Evolutionary conservation across 768 basidiomycete genomes (phyloP).

Genomic region (Macrolepiota dolichaula): DNA sequence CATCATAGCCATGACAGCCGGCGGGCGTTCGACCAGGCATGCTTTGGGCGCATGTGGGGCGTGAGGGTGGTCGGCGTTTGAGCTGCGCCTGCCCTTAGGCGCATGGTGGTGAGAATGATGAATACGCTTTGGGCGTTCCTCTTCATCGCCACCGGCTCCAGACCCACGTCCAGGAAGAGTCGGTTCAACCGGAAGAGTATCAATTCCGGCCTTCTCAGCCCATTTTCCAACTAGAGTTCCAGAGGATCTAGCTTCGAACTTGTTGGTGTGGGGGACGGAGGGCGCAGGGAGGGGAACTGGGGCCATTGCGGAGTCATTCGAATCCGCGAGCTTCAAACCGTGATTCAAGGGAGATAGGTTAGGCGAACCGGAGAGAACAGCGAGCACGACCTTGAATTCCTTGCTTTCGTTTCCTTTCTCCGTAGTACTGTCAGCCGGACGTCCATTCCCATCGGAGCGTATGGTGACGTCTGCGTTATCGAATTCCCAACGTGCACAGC

Average conservation of each 20-base stretch:
- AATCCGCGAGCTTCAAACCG: constrained; percentile 26
- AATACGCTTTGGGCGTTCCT: constrained; percentile 25
- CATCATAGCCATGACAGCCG: constrained; percentile 82
- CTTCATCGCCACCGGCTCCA: constrained; percentile 25
- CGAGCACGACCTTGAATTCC: constrained; percentile 56
- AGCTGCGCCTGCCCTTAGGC: constrained; percentile 22
- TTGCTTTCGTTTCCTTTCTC: constrained; percentile 8
- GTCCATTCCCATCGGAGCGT: not conserved
- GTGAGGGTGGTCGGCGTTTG: constrained; percentile 16
- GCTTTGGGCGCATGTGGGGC: constrained; percentile 13
- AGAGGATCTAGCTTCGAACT: constrained; percentile 61
- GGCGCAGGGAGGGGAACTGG: constrained; percentile 70
- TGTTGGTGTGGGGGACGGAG: constrained; percentile 43
- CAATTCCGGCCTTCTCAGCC: constrained; percentile 62
- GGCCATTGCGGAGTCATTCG: constrained; percentile 29
- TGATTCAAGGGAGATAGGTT: constrained; percentile 32
- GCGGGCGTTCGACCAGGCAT: constrained; percentile 71
- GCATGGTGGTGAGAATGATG: constrained; percentile 19
- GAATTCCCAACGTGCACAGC: constrained; percentile 75
- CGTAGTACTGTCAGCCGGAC: not conserved
- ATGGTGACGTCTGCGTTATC: constrained; percentile 40
- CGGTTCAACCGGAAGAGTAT: constrained; percentile 52
- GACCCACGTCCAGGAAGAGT: constrained; percentile 31
- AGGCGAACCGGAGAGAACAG: constrained; percentile 39
- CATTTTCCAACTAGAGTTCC: constrained; percentile 64